Base-by-base conservation (phyloP, 2,329 filamentous ascomycete genomes). In the Stachybotrys chartarum region DNA sequence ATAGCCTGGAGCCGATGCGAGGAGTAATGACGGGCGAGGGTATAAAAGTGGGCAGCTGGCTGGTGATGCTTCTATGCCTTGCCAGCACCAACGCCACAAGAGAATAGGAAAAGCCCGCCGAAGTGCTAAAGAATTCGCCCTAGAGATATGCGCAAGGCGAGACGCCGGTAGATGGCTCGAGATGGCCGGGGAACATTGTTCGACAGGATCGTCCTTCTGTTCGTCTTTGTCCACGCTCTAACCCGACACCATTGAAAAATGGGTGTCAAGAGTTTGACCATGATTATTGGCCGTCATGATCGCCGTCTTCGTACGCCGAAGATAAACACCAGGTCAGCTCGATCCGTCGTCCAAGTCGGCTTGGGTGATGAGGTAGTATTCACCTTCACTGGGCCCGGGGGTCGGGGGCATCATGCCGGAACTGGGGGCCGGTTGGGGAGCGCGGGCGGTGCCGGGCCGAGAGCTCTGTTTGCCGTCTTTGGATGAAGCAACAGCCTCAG, bases 361-460 rank as follows among this genome's bases (percentile, higher is more conserved):
- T 57, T 57, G 63, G 58, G 65, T 63, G 59, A 67, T 68, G 64
- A 72, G 67, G 63, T 72, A 70, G 70, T 78, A 79, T 77, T 83
- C 78, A 83, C 81, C 80, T 81, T 84, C 81, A 74, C 81, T 83
- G 70, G 77, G 79, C 62, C 79, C 79, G 52, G 81, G 81, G 53
- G 80, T 84, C 54, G 81, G 80, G 64, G 81, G 81, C 77, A 84
- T 80, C 62, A 79, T 79, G 58, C 80, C 81, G 58, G 74, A 72
- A 56, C 76, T 73, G 60, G 80, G 81, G 56, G 78, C 77, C 59
- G 73, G 73, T 73, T 74, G 78, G 70, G 70, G 73, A 68, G 72
- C 72, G 66, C 68, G 78, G 69, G 69, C 79, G 68, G 79, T 82
- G 62, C 79, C 79, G 58, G 81, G 80, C 66, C 80, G 75, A 66